Percentiles rank a stretch among this genome's conserved stretches.
phyloP scores from a whole-genome alignment of 108 stramenopile genomes.

The Seminavis robusta region DNA sequence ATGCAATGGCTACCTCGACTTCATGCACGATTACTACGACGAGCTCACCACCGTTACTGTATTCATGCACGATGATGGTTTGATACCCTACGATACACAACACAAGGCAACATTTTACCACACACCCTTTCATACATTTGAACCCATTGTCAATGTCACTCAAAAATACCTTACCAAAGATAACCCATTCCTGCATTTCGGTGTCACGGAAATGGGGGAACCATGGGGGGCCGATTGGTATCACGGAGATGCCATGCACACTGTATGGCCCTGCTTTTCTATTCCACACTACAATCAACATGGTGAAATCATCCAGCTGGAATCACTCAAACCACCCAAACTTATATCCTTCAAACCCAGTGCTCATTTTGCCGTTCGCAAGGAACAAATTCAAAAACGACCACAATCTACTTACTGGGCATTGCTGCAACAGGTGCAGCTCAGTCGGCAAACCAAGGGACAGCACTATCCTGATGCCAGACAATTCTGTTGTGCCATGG shows the following conservation, averaged over 20 bases:
- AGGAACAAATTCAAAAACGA: not conserved
- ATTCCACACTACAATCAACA: too few relatives aligned
- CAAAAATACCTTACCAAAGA: too few relatives aligned
- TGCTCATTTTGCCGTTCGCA: not conserved
- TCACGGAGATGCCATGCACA: too few relatives aligned
- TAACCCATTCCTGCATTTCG: too few relatives aligned
- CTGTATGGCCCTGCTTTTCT: too few relatives aligned
- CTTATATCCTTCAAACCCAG: not conserved
- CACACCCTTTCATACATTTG: too few relatives aligned
- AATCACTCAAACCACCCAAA: not conserved
- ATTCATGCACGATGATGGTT: not conserved
- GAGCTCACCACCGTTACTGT: not conserved
- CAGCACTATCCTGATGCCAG: not conserved
- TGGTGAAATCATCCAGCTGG: too few relatives aligned
- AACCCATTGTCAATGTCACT: too few relatives aligned
- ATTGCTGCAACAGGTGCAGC: not conserved
- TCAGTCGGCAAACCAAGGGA: not conserved
- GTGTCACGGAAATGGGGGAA: too few relatives aligned
- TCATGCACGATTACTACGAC: not conserved
- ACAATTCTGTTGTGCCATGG: too few relatives aligned
- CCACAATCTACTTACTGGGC: not conserved
- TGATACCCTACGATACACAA: not conserved
- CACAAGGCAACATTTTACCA: too few relatives aligned
- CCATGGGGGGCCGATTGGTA: too few relatives aligned
- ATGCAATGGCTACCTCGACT: conserved; percentile 3